A percentile compares a stretch with the other conserved stretches of the same genome.
Evolutionary conservation across 2,329 filamentous ascomycete genomes (phyloP).

Genomic region (Conoideocrella luteorostrata): DNA sequence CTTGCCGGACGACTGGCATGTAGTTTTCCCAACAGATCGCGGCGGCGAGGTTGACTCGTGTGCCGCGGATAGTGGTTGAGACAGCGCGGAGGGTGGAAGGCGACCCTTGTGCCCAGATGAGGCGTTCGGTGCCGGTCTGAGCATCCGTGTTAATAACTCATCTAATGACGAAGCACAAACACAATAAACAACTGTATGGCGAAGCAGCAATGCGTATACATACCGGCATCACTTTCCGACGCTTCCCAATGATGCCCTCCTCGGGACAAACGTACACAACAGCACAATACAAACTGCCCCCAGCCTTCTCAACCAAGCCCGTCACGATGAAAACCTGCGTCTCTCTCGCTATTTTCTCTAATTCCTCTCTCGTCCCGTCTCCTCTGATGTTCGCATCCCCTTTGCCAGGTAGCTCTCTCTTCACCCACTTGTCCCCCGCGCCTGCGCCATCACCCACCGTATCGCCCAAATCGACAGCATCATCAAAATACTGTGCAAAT

Average conservation of each 20-base stretch:
- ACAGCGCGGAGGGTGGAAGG: slow-evolving; percentile 74
- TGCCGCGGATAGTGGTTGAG: slow-evolving; percentile 70
- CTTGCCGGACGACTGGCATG: slow-evolving; percentile 82
- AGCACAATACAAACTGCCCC: slow-evolving; percentile 77
- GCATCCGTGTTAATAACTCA: background rate
- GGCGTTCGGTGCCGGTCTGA: slow-evolving; percentile 69
- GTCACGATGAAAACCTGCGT: slow-evolving; percentile 78
- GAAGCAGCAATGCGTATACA: slow-evolving; percentile 20
- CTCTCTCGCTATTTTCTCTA: slow-evolving; percentile 70
- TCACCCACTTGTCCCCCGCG: slow-evolving; percentile 66
- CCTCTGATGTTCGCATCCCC: slow-evolving; percentile 35
- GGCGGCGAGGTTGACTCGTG: slow-evolving; percentile 71
- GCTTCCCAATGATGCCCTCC: slow-evolving; percentile 70
- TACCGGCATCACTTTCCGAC: slow-evolving; percentile 86
- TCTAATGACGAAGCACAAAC: background rate
- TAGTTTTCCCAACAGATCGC: slow-evolving; percentile 98
- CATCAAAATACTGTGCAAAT: slow-evolving; percentile 72
- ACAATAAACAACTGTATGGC: background rate
- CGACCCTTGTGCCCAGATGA: slow-evolving; percentile 85
- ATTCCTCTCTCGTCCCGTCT: slow-evolving; percentile 65
- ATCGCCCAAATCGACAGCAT: slow-evolving; percentile 78
- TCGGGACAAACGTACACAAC: slow-evolving; percentile 76
- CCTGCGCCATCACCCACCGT: slow-evolving; percentile 57
- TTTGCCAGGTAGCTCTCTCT: slow-evolving; percentile 40
- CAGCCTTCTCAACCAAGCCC: slow-evolving; percentile 72